Percentiles rank a stretch among this genome's conserved stretches.
These are phyloP conservation scores for Brachypodium distachyon DNA, from an alignment of 202 grass and related monocot species.

Conservation along the genomic window DNA sequence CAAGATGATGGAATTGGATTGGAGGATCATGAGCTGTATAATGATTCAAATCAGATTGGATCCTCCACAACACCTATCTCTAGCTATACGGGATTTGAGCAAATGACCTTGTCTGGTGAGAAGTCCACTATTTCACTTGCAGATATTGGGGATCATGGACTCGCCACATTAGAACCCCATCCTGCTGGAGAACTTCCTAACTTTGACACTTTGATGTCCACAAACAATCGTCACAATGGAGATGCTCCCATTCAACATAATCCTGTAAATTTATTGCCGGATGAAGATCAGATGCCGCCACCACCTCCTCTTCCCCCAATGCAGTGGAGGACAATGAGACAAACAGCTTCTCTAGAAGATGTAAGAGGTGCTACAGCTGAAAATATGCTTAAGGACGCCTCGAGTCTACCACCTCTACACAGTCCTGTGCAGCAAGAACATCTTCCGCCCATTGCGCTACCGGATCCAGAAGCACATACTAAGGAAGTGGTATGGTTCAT, in stretches of 20 bases:
- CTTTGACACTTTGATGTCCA: slow-evolving; percentile 58
- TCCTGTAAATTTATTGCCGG: neutral
- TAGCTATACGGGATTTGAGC: slow-evolving; percentile 47
- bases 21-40: slow-evolving; percentile 38
- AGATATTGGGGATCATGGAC: slow-evolving; percentile 23
- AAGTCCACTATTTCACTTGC: slow-evolving; percentile 25
- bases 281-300: slow-evolving; percentile 60
- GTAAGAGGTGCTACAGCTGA: slow-evolving; percentile 20
- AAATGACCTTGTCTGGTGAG: slow-evolving; percentile 33
- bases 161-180: slow-evolving; percentile 32
- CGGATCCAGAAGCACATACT: slow-evolving; percentile 19
- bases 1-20: slow-evolving; percentile 53
- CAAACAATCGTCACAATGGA: slow-evolving; percentile 35
- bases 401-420: slow-evolving; percentile 23
- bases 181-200: slow-evolving; percentile 69
- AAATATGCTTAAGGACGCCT: slow-evolving; percentile 8
- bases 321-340: slow-evolving; percentile 80
- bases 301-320: slow-evolving; percentile 83
- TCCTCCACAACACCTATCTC: slow-evolving; percentile 36
- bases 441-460: slow-evolving; percentile 2
- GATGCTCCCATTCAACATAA: slow-evolving; percentile 18
- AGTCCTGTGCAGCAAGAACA: slow-evolving; percentile 26
- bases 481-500: slow-evolving; percentile 36
- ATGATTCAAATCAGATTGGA: slow-evolving; percentile 41
- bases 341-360: slow-evolving; percentile 32